These are phyloP conservation scores for Chrysoporthe cubensis DNA, from an alignment of 2,329 filamentous ascomycete species.

Conservation along the genomic window DNA sequence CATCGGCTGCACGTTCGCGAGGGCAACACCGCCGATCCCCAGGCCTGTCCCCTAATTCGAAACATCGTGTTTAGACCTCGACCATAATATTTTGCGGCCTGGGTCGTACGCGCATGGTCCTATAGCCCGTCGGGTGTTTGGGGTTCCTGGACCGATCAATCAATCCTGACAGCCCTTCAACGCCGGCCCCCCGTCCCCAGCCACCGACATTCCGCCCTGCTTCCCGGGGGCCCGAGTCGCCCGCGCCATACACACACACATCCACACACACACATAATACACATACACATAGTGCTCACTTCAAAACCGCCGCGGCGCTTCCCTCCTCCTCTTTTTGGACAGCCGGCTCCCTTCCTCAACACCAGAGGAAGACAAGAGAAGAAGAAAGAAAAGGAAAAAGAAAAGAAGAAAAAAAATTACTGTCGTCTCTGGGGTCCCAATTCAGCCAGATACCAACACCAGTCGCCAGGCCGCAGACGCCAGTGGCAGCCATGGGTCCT, in stretches of 20 bases:
- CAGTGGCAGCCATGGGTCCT: conserved; percentile 45
- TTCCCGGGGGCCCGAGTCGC: conserved; percentile 8
- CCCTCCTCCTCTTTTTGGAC: background rate
- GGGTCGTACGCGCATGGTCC: conserved; percentile 1
- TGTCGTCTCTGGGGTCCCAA: conserved; percentile 7
- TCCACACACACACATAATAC: background rate
- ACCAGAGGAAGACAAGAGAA: background rate
- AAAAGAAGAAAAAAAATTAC: no score
- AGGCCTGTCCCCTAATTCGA: background rate
- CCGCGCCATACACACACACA: background rate
- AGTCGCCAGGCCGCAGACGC: conserved; percentile 47
- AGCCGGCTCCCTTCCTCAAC: conserved; percentile 10
- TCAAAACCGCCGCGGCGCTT: conserved; percentile 11
- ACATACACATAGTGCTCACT: background rate
- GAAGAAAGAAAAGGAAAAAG: background rate
- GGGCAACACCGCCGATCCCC: conserved; percentile 1
- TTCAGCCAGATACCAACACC: conserved; percentile 55
- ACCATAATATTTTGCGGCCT: conserved; percentile 1
- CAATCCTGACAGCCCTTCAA: conserved; percentile 9
- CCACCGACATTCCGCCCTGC: conserved; percentile 12
- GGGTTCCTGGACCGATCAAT: conserved; percentile 4
- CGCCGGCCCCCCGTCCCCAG: conserved; percentile 6
- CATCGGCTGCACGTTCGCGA: conserved; percentile 2
- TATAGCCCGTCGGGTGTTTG: background rate
- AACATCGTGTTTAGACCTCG: background rate